Evolutionary conservation across 2,329 filamentous ascomycete species (phyloP), one percentile per base, ranked within the genome.

Genomic region (Ceratocystis papillata): DNA sequence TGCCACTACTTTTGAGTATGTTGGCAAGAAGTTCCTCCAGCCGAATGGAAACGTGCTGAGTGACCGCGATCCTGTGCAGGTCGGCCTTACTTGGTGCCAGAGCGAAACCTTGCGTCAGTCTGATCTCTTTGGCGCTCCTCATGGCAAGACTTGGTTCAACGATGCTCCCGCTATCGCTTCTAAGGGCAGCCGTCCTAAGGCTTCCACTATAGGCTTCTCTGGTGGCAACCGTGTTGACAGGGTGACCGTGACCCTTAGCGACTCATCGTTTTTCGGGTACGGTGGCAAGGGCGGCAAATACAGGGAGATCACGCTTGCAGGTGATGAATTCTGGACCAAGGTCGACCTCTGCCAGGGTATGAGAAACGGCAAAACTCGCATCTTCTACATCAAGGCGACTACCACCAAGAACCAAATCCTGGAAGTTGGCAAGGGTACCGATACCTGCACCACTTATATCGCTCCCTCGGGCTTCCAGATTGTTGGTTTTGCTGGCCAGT

Each of bases 1-100:
- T 0, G 81, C 82, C 0, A 79, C 76, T 0, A 72, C 72, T 25
- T 86, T 81, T 72, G 76, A 75, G 70, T 88, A 88, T 72, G 81
- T 79, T 12, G 78, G 80, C 57, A 70, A 71, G 57, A 77, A 77
- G 70, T 88, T 88, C 75, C 73, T 87, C 15, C 80, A 85, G 71
- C 61, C 76, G 2, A 75, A 84, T 69, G 83, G 82, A 33, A 79
- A 72, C 68, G 76, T 86, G 20, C 76, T 88, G 30, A 81, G 81
- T 1, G 85, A 88, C 72, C 85, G 88, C 71, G 86, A 87, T 73
- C 84, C 84, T 1, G 76, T 88, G 65, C 75, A 77, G n/a, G 79
- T 82, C n/a, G 76, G 80, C 70, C 79, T 85, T 71, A 75, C 76
- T 70, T 79, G 79, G 78, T 68, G 74, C 17, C 70, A 74, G 7